These are phyloP conservation scores for Collybia nuda DNA, from an alignment of 768 basidiomycete genomes.

Conservation along the genomic window DNA sequence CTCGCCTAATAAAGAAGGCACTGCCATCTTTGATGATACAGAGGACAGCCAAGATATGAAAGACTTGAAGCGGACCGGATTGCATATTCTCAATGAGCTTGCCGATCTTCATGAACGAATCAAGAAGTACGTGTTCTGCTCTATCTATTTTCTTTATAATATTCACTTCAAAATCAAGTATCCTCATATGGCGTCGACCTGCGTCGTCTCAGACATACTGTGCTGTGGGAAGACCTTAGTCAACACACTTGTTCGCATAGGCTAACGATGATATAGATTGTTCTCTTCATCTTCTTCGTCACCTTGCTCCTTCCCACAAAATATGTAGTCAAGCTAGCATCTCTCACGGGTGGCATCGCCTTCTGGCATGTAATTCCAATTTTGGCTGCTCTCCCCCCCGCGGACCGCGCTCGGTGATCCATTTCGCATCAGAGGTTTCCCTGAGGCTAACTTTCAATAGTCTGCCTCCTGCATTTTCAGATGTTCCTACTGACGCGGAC, in stretches of 20 bases:
- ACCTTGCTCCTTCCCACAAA: no score
- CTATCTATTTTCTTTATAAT: constrained; percentile 1
- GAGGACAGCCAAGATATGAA: constrained; percentile 34
- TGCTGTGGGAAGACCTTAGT: constrained; percentile 31
- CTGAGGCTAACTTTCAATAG: constrained; percentile 24
- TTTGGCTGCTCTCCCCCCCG: constrained; percentile 46
- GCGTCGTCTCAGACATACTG: constrained; percentile 48
- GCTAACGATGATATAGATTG: no score
- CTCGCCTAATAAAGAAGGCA: constrained; percentile 12
- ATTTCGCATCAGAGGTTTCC: background rate
- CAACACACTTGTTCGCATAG: background rate
- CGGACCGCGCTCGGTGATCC: constrained; percentile 44
- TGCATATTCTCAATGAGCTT: constrained; percentile 44
- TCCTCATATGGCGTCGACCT: constrained; percentile 69
- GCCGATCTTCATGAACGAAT: constrained; percentile 65
- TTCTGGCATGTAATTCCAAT: constrained; percentile 69
- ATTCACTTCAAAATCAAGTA: constrained; percentile 30
- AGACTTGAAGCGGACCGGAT: constrained; percentile 39
- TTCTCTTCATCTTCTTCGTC: no score
- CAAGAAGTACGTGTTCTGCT: constrained; percentile 48
- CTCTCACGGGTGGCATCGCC: constrained; percentile 44
- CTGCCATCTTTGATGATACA: constrained; percentile 28
- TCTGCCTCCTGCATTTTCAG: constrained; percentile 43
- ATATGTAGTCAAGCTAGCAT: constrained; percentile 36
- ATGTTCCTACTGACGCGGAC: constrained; percentile 67